These are phyloP conservation scores for Globisporangium yorkense DNA, from an alignment of 352 stramenopile genomes.

Conservation along the genomic window DNA sequence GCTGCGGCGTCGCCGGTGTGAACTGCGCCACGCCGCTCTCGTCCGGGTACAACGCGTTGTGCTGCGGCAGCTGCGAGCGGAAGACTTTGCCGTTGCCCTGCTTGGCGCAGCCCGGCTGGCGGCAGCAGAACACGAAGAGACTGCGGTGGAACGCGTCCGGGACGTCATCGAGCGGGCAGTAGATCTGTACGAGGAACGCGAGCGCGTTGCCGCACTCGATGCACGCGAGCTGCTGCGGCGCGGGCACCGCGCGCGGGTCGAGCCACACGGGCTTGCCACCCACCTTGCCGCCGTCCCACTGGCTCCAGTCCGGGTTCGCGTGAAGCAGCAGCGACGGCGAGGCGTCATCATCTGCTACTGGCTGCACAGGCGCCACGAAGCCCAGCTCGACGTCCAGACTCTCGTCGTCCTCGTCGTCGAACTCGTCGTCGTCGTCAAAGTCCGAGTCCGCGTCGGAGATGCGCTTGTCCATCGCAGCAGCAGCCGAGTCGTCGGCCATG, in stretches of 20 bases:
- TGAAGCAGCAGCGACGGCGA: conserved; percentile 31
- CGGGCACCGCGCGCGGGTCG: conserved; percentile 44
- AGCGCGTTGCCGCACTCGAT: conserved; percentile 38
- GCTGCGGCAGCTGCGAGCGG: conserved; percentile 79
- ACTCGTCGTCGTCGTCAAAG: conserved; percentile 26
- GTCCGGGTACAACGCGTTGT: conserved; percentile 89
- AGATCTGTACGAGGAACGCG: conserved; percentile 89
- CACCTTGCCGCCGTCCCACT: conserved; percentile 92
- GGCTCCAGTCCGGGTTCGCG: conserved; percentile 57
- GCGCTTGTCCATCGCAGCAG: background rate
- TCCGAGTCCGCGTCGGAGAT: conserved; percentile 50
- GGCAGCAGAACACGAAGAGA: conserved; percentile 92
- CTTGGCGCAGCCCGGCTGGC: conserved; percentile 44
- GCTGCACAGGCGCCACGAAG: conserved; percentile 47
- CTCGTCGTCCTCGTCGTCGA: conserved; percentile 26
- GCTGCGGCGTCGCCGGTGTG: conserved; percentile 5
- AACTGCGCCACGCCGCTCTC: conserved; percentile 35
- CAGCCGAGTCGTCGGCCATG: background rate
- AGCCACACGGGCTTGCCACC: conserved; percentile 89
- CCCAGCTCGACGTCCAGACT: conserved; percentile 65
- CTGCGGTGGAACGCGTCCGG: conserved; percentile 90
- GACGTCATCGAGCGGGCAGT: conserved; percentile 88
- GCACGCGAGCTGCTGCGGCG: conserved; percentile 42
- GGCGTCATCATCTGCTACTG: conserved; percentile 5
- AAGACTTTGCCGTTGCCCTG: conserved; percentile 71